Evolutionary conservation across 345 rosid species (phyloP).

Genomic region (Psidium friedrichsthalianum): DNA sequence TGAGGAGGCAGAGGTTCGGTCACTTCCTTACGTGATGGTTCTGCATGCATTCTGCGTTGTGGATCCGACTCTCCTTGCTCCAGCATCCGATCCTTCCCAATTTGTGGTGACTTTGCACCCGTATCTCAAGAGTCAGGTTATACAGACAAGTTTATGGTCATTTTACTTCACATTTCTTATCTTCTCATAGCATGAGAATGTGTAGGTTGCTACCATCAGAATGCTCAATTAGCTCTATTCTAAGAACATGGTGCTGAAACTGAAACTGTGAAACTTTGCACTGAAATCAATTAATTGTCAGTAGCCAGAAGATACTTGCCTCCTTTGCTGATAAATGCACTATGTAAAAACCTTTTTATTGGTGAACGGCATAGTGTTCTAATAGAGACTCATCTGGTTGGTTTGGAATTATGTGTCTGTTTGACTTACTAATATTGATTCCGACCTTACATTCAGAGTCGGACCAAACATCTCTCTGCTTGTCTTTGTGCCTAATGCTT

Average conservation of each 20-base stretch:
- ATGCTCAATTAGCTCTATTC: neutral
- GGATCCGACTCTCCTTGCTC: slow-evolving; percentile 88
- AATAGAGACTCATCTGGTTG: neutral
- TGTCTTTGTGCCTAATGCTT: neutral
- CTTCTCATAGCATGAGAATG: neutral
- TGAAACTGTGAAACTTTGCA: neutral
- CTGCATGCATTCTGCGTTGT: slow-evolving; percentile 93
- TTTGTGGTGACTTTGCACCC: slow-evolving; percentile 93
- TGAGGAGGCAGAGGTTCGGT: slow-evolving; percentile 48
- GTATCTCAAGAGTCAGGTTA: slow-evolving; percentile 91
- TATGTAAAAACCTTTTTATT: neutral
- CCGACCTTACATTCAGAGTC: neutral
- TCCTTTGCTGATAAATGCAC: neutral
- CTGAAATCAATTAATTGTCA: neutral
- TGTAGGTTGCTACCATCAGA: neutral
- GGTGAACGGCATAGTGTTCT: neutral
- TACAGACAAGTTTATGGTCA: neutral
- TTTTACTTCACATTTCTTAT: neutral
- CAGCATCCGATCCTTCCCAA: slow-evolving; percentile 84
- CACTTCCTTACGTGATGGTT: slow-evolving; percentile 75
- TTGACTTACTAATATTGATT: neutral
- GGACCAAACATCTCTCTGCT: neutral
- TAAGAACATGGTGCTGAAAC: neutral
- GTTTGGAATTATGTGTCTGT: neutral
- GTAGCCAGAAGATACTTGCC: neutral